These are phyloP conservation scores for Penicillium paradoxum DNA, from an alignment of 495 filamentous ascomycete genomes.

Conservation along the genomic window DNA sequence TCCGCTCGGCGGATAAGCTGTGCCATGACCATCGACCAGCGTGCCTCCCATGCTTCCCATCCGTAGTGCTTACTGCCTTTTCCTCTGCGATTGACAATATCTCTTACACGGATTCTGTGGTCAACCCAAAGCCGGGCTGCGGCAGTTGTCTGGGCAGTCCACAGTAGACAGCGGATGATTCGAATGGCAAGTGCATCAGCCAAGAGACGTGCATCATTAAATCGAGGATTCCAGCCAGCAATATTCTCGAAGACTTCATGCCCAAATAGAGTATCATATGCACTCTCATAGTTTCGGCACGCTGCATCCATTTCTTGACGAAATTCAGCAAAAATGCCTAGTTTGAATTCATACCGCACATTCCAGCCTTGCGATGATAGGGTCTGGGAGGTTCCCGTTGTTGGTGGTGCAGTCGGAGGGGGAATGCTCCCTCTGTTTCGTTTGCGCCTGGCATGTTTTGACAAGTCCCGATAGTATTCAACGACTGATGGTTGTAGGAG, in stretches of 20 bases:
- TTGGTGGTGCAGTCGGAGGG: conserved; percentile 77
- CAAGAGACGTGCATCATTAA: conserved; percentile 77
- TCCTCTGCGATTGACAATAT: conserved; percentile 74
- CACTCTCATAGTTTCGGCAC: conserved; percentile 72
- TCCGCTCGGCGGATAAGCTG: conserved; percentile 64
- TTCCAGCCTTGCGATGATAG: conserved; percentile 84
- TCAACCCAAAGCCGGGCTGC: conserved; percentile 72
- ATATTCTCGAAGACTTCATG: conserved; percentile 81
- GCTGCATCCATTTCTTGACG: conserved; percentile 86
- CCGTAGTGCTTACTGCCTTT: conserved; percentile 78
- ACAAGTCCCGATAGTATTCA: conserved; percentile 88
- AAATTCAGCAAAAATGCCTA: conserved; percentile 84
- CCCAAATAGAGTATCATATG: conserved; percentile 74
- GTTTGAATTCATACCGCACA: conserved; percentile 88
- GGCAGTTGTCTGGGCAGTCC: conserved; percentile 65
- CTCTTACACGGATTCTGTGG: conserved; percentile 64
- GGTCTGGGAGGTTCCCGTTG: conserved; percentile 74
- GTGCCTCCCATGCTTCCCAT: conserved; percentile 83
- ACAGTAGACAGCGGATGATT: conserved; percentile 72
- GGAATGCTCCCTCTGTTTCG: conserved; percentile 67
- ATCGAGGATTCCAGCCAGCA: conserved; percentile 77
- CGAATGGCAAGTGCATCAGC: conserved; percentile 76
- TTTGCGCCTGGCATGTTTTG: conserved; percentile 83
- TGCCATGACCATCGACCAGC: conserved; percentile 79
- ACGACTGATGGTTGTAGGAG: conserved; percentile 56